These are phyloP conservation scores for Phytophthora fragariae DNA, from an alignment of 352 stramenopile species.

Conservation along the genomic window DNA sequence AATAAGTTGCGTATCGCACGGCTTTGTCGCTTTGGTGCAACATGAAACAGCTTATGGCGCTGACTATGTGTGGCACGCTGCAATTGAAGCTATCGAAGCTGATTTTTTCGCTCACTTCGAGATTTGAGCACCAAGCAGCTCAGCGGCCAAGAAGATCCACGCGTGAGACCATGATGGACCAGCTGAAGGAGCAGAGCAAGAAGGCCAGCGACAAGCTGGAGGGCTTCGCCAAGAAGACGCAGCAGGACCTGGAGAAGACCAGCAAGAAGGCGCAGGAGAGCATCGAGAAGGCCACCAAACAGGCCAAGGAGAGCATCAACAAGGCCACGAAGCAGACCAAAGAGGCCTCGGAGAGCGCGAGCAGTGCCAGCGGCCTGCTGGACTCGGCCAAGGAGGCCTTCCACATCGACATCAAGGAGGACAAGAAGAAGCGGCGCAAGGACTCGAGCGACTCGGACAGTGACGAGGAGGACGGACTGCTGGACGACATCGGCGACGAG, in stretches of 20 bases:
- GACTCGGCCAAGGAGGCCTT: conserved; percentile 42
- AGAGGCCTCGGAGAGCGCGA: conserved; percentile 32
- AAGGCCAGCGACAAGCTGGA: conserved; percentile 46
- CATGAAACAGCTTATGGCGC: neutral
- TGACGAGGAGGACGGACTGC: conserved; percentile 49
- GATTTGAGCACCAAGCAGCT: conserved; percentile 20
- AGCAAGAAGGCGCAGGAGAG: conserved; percentile 40
- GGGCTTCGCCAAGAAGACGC: conserved; percentile 36
- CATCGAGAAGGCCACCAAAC: conserved; percentile 35
- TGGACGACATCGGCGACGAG: conserved; percentile 46
- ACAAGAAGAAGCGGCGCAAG: conserved; percentile 44
- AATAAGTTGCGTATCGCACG: neutral
- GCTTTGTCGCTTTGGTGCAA: neutral
- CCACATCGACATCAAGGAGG: conserved; percentile 48
- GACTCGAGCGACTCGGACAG: conserved; percentile 49
- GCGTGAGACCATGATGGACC: conserved; percentile 46
- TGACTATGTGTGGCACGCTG: neutral
- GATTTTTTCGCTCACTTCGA: conserved; percentile 22
- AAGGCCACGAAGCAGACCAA: conserved; percentile 33
- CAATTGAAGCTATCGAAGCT: conserved; percentile 12
- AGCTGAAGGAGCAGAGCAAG: conserved; percentile 55
- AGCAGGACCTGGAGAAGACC: conserved; percentile 39
- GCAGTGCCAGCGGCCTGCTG: conserved; percentile 21
- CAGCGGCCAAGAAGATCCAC: conserved; percentile 8
- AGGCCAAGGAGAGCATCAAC: conserved; percentile 37